Conservation (phyloP, 495 filamentous ascomycete genomes). For the Annulohypoxylon nitens region DNA sequence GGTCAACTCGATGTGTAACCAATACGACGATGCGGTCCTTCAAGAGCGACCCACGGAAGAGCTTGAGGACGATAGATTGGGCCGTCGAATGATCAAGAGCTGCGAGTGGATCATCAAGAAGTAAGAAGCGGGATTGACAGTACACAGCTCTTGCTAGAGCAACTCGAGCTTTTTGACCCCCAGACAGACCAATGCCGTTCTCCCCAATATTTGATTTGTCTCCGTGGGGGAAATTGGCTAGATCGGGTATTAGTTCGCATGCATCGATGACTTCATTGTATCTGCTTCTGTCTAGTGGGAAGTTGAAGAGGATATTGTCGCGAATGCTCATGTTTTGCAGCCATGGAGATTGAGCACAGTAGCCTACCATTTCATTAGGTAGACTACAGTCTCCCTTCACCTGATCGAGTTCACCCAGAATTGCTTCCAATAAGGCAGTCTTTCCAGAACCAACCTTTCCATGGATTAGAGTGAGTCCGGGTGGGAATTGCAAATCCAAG, state of each 20-base stretch:
- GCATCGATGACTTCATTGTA: conserved; percentile 91
- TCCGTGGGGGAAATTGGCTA: conserved; percentile 88
- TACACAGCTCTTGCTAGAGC: conserved; percentile 95
- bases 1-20: conserved; percentile 81
- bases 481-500: conserved; percentile 70
- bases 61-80: conserved; percentile 75
- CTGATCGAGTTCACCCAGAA: conserved; percentile 83
- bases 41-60: conserved; percentile 73
- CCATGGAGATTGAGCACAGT: conserved; percentile 90
- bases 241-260: conserved; percentile 91
- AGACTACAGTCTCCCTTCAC: conserved; percentile 68
- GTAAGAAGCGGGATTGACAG: conserved; percentile 87
- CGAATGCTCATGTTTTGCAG: conserved; percentile 91
- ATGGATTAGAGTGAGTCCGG: conserved; percentile 72
- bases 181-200: conserved; percentile 94
- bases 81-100: conserved; percentile 92
- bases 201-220: conserved; percentile 96
- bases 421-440: conserved; percentile 80
- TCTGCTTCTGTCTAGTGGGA: conserved; percentile 79
- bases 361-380: conserved; percentile 78
- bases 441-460: conserved; percentile 87
- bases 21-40: conserved; percentile 74
- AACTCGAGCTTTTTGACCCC: conserved; percentile 93
- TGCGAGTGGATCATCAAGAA: conserved; percentile 95
- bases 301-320: conserved; percentile 85